Evolutionary conservation across 192 early-diverging fungal genomes (phyloP), one percentile per base, ranked within the genome.

Genomic region (Rhizophagus clarus): DNA sequence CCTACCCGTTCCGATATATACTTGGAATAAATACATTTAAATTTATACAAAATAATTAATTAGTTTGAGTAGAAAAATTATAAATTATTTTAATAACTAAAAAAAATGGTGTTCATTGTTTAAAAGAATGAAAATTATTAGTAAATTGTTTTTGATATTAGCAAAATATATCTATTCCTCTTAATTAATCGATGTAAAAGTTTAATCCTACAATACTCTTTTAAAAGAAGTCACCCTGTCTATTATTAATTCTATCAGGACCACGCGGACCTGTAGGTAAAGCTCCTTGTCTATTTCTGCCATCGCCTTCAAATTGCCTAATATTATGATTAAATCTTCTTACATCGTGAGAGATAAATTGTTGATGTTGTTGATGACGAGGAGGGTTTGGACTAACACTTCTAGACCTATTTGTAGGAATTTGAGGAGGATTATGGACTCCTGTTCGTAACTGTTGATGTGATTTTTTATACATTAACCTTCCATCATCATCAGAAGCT

Each of bases 301-400:
- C 2, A 24, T 42, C 34, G 1, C 37, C 34, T 42, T 70, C 11
- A 70, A 42, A 40, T 42, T 17, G 6, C 3, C 10, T n/a, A 40
- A 10, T 4, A 22, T n/a, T 10, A 70, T 22, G 17, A 34, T 40
- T 34, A 26, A n/a, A 40, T n/a, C 51, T 22, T 56, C 20, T 56
- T 22, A 4, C 17, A 20, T 56, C 20, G n/a, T 22, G 51, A 20
- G 17, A 20, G n/a, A 17, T 5, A 20, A 22, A 22, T 56, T 56
- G 51, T 0, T 56, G 51, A 20, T 56, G 17, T 56, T 56, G 51
- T 7, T 56, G 51, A 6, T 17, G 7, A 56, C 17, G n/a, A 28
- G 72, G 14, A 73, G 61, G 61, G 64, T 66, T 66, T 66, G 75
- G 62, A 66, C 62, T 66, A 12, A 66, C 24, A 66, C 42, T 49